Evolutionary conservation across 495 filamentous ascomycete species (phyloP), one percentile per base, ranked within the genome.

Genomic region (Lasiosphaeris hirsuta): DNA sequence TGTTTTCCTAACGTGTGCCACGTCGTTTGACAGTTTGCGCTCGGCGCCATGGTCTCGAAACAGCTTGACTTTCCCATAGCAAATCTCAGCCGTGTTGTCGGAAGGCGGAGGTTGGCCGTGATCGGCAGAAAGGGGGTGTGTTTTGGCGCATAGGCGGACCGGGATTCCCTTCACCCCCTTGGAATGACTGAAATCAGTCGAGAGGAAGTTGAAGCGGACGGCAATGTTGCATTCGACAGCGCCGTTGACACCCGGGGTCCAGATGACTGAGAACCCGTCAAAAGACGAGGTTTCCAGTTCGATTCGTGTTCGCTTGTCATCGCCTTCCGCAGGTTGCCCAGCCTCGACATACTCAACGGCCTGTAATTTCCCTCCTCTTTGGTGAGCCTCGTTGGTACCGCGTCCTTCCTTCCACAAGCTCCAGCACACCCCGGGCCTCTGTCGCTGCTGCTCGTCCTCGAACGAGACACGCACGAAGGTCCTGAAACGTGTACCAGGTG

Each of bases 131-230:
- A 88, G 60, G 13, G 83, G 67, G 47, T 92, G 86, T 0, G 93
- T 97, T 70, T 97, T 96, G 4, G 92, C 84, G 67, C 93, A 97
- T 4, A 98, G 79, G 41, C 94, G 75, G 10, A 98, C 92, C 0
- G 93, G 90, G 54, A 96, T 95, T 14, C 94, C 94, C 69, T 97
- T 97, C 33, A 98, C 93, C 33, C 94, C 94, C 62, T 98, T 97
- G 7, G 94, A 97, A 64, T 96, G 92, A 67, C 92, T 97, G 68
- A 97, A 98, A 66, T 98, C 94, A 10, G 93, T 98, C 0, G 94
- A 98, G 0, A 97, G 80, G 66, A 98, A 98, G 70, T 98, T 97
- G 80, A 97, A 98, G 44, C 92, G 89, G 13, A 97, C 89, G 11
- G 90, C 84, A 36, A 98, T 82, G 23, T 80, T 86, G 72, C 90